Evolutionary conservation across 305 asterid genomes (phyloP).

Genomic region (Ajuga reptans): DNA sequence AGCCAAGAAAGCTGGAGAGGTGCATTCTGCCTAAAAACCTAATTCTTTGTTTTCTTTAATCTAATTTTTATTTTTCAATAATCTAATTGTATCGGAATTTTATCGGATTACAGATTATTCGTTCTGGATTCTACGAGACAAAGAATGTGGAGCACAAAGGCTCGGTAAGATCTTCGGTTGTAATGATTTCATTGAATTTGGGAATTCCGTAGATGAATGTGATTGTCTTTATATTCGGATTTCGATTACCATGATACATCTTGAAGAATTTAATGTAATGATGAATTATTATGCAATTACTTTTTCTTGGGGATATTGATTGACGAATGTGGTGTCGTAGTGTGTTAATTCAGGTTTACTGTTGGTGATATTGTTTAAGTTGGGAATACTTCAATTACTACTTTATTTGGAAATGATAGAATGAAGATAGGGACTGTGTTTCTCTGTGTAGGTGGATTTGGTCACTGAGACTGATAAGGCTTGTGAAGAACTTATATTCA

Average conservation of each 20-base stretch:
- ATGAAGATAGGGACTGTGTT: background rate
- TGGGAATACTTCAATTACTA: background rate
- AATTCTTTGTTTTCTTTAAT: background rate
- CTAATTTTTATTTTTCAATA: background rate
- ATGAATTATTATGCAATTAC: background rate
- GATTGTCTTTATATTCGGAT: background rate
- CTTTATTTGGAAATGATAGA: background rate
- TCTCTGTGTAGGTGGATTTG: constrained; percentile 68
- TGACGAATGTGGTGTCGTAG: background rate
- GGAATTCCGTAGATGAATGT: background rate
- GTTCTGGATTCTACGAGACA: constrained; percentile 57
- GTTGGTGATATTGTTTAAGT: background rate
- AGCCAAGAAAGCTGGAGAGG: constrained; percentile 87
- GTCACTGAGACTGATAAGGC: constrained; percentile 94
- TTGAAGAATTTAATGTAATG: background rate
- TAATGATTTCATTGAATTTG: background rate
- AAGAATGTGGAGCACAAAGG: constrained; percentile 91
- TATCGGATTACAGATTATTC: constrained; percentile 54
- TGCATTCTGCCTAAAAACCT: constrained; percentile 12
- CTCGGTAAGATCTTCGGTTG: constrained; percentile 34
- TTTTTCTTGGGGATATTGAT: background rate
- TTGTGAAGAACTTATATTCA: constrained; percentile 75
- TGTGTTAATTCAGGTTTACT: background rate
- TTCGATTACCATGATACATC: background rate
- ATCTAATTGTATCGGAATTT: constrained; percentile 2